Base-by-base conservation (phyloP, 1,139 yeast species). In the Suhomyces panamericanus region DNA sequence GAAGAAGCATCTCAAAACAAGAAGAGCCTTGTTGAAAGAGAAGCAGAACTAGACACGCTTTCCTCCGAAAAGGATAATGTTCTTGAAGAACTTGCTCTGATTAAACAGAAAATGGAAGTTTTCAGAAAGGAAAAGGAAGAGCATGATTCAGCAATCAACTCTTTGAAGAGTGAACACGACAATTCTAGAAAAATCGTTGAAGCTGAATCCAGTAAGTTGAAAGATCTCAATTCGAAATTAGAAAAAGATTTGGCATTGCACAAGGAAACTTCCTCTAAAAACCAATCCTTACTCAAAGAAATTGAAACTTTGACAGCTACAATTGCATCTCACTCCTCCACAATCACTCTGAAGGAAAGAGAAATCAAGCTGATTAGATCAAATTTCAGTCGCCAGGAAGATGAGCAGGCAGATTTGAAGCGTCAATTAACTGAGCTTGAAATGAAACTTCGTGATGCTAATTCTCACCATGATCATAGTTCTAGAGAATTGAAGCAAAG, bases 131-230 rank as follows among this genome's bases (percentile, higher is more conserved):
- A 57, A 37, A 64, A 59, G 42, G 44, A 50, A 0, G 55, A 54
- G 9, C 64, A 61, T 39, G 50, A 50, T n/a, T 48, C 46, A 6
- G 39, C 44, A 1, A 50, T 64, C 26, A 55, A 39, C 1, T 28
- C 44, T 2, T 54, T 67, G 40, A 56, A 57, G 37, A 47, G 49
- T 8, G 63, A 63, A 30, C 57, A 56, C 32, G 56, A 50, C 40
- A 29, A 49, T 4, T 43, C 55, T 5, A 47, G 41, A 13, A 28
- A 47, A 4, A 15, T 42, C 6, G 26, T 49, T 6, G 42, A 50
- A 14, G 24, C 47, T 8, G 58, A 61, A 35, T 41, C 44, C 8
- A 41, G 39, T 3, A 51, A 52, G 35, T 49, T 61, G 41, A 53
- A 53, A 32, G 45, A 43, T 9, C 39, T 44, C 16, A 49, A 52